A percentile compares a stretch with the other conserved stretches of the same genome.
These are phyloP conservation scores for Penicillium occitanis DNA, from an alignment of 2,329 filamentous ascomycete genomes.

Conservation along the genomic window DNA sequence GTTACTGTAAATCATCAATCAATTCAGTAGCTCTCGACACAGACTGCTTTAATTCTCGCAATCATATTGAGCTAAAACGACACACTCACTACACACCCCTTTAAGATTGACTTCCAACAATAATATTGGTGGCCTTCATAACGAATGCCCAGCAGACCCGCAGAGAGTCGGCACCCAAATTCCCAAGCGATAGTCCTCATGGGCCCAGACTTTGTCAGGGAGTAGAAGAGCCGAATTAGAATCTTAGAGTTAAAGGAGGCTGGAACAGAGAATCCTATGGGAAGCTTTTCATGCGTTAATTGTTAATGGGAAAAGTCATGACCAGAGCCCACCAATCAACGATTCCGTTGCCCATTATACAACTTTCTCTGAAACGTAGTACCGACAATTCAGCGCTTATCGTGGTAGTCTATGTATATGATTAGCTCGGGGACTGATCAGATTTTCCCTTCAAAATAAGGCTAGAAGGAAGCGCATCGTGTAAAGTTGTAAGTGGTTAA, in stretches of 20 bases:
- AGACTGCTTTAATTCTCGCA: no score
- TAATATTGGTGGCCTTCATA: no score
- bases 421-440: neutral
- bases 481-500: neutral
- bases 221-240: neutral
- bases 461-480: neutral
- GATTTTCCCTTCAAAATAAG: neutral
- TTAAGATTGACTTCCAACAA: no score
- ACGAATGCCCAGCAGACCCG: no score
- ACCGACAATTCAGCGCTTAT: neutral
- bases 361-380: neutral
- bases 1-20: no score
- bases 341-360: neutral
- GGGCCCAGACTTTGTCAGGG: neutral
- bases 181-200: neutral
- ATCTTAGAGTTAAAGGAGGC: neutral
- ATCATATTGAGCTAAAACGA: no score
- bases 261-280: neutral
- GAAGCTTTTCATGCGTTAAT: neutral
- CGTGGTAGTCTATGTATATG: neutral
- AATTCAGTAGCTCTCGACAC: no score
- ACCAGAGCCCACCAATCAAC: neutral
- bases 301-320: neutral
- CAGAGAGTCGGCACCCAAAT: neutral
- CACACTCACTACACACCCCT: no score